Conservation (phyloP, 371 early-diverging fungal species). For the Saksenaea vasiformis region DNA sequence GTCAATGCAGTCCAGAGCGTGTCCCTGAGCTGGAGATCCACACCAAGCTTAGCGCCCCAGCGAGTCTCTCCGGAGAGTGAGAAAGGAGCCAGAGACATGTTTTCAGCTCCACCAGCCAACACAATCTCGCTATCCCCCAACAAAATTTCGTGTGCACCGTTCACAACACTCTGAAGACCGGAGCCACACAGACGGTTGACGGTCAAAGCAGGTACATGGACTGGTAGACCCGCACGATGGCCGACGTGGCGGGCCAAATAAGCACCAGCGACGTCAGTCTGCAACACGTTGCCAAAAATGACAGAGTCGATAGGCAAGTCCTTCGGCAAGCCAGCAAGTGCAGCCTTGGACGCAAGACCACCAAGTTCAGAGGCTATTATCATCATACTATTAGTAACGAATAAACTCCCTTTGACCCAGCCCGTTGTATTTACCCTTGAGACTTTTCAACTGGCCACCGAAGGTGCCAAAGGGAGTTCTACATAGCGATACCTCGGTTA, state of each 20-base stretch:
- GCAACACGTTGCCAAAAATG: constrained; percentile 94
- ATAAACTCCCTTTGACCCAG: not conserved
- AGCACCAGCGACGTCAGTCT: constrained; percentile 82
- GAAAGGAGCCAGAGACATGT: constrained; percentile 93
- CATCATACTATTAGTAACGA: not conserved
- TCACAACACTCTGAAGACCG: constrained; percentile 94
- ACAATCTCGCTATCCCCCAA: constrained; percentile 85
- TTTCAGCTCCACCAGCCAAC: constrained; percentile 92
- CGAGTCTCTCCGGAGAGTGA: constrained; percentile 74
- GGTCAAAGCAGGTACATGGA: constrained; percentile 84
- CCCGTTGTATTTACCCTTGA: constrained; percentile 47
- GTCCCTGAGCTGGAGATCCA: constrained; percentile 87
- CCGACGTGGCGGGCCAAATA: constrained; percentile 95
- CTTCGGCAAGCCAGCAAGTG: constrained; percentile 73
- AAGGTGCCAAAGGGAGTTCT: constrained; percentile 84
- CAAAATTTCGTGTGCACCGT: constrained; percentile 89
- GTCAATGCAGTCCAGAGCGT: constrained; percentile 83
- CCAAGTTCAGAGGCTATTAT: constrained; percentile 86
- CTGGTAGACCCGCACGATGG: constrained; percentile 81
- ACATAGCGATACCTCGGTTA: not conserved
- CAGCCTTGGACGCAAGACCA: constrained; percentile 90
- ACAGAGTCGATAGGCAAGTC: constrained; percentile 82
- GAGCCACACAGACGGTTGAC: constrained; percentile 97
- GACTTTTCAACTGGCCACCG: constrained; percentile 81
- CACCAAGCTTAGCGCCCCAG: constrained; percentile 87